These are phyloP conservation scores for Trichophyton verrucosum DNA, from an alignment of 2,329 filamentous ascomycete genomes.

Conservation along the genomic window DNA sequence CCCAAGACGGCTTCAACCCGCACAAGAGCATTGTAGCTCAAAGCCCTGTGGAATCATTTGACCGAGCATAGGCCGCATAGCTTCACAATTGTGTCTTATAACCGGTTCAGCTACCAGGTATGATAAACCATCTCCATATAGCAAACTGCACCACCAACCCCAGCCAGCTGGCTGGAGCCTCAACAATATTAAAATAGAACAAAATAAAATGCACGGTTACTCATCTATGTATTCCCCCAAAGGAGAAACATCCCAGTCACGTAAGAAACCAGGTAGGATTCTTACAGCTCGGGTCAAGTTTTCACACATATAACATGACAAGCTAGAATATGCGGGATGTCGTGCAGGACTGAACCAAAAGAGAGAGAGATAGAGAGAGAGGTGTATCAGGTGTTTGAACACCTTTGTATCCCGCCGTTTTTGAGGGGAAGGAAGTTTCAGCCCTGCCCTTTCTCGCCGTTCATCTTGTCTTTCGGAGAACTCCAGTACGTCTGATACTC, in stretches of 20 bases:
- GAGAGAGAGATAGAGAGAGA: too few species aligned
- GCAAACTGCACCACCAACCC: neutral
- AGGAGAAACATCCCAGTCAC: neutral
- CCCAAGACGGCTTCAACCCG: too few species aligned
- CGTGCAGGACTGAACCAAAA: neutral
- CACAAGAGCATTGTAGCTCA: neutral
- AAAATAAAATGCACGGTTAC: neutral
- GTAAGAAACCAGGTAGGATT: neutral
- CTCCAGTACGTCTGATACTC: neutral
- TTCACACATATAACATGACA: neutral
- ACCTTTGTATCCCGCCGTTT: neutral
- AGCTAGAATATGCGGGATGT: constrained; percentile 1
- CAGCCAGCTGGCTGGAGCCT: neutral
- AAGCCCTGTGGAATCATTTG: neutral
- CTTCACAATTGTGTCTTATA: neutral
- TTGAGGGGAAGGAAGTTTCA: neutral
- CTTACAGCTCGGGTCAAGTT: neutral
- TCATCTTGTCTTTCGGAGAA: neutral
- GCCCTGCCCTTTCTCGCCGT: neutral
- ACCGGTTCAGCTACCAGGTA: neutral
- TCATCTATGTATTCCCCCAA: neutral
- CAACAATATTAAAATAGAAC: neutral
- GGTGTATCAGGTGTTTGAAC: neutral
- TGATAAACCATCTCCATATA: neutral
- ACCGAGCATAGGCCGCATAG: neutral